Evolutionary conservation across 75 land plant genomes (phyloP), one percentile per base, ranked within the genome.

Genomic region (Picea glauca): DNA sequence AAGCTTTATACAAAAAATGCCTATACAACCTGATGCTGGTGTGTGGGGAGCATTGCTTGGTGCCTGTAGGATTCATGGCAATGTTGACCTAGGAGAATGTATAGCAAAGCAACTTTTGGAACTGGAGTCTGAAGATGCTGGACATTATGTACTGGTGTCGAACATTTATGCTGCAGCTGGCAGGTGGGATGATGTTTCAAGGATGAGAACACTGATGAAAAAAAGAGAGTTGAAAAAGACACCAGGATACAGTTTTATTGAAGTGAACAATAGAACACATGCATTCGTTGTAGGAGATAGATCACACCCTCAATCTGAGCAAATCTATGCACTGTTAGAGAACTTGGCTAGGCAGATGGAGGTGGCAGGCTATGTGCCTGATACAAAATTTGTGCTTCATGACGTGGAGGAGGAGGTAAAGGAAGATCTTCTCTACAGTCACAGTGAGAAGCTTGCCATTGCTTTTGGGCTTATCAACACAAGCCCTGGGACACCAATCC

Each of bases 41-140:
- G 84, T 86, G 61, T 80, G 78, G 70, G 86, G 86, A 62, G 79
- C 84, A 33, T 77, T 89, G 70, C 86, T 89, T 21, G 76, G 77
- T n/a, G 80, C 87, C 76, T 89, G 85, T n/a, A 77, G 80, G 38
- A 58, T 78, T 70, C 82, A 82, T 72, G 78, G 80, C 9, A 78
- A 58, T 11, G 56, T 82, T 13, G 83, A 89, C 31, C 72, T 87
- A n/a, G 86, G 84, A 43, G 84, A 86, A 65, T 58, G 58, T 58
- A 78, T 79, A 26, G 79, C 85, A 43, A 58, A 68, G 23, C 68
- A 78, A 68, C 72, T 84, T 33, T 31, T 54, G 40, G 62, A 82
- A 54, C 46, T 79, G 60, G 60, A 76, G 12, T 58, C 77, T 18
- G 15, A 76, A 17, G 35, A 76, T 26, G 17, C 58, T 76, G 77